Evolutionary conservation across 805 yeast genomes (phyloP).

Genomic region (Candida saitoana): DNA sequence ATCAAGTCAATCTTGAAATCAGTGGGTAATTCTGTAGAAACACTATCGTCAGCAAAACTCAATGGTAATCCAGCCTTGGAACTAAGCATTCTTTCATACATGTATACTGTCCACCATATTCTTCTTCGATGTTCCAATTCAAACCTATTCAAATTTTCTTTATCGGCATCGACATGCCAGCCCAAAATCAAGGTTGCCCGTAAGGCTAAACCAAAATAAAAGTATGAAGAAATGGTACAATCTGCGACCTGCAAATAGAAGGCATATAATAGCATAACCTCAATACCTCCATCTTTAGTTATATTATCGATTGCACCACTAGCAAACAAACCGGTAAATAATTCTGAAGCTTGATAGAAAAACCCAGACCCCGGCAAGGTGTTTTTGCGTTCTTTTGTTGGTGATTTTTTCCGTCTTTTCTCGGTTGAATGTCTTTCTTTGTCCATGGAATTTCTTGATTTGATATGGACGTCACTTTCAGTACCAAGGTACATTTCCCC

Average conservation of each 20-base stretch:
- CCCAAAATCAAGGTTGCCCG: constrained; percentile 71
- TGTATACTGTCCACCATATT: constrained; percentile 48
- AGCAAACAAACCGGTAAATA: constrained; percentile 72
- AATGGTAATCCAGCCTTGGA: constrained; percentile 80
- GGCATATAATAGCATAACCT: constrained; percentile 69
- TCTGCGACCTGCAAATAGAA: constrained; percentile 81
- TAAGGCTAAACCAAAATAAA: constrained; percentile 73
- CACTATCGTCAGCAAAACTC: constrained; percentile 76
- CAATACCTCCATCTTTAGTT: constrained; percentile 77
- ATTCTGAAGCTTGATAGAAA: constrained; percentile 73
- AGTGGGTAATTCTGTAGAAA: constrained; percentile 70
- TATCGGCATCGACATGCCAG: constrained; percentile 79
- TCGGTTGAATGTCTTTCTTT: constrained; percentile 7
- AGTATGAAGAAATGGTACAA: constrained; percentile 76
- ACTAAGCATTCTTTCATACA: constrained; percentile 67
- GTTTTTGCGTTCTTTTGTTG: constrained; percentile 18
- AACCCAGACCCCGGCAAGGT: constrained; percentile 76
- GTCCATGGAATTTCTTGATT: constrained; percentile 36
- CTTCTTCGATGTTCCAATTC: constrained; percentile 52
- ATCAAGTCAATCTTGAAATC: constrained; percentile 58
- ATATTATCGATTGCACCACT: constrained; percentile 77
- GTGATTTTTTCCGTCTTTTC: constrained; percentile 10
- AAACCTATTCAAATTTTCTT: constrained; percentile 49
- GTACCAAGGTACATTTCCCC: constrained; percentile 84
- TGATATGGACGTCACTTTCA: constrained; percentile 52